Percentiles rank a stretch among this genome's conserved stretches.
Evolutionary conservation across 306 rosid genomes (phyloP).

Genomic region (Cucurbita ficifolia): DNA sequence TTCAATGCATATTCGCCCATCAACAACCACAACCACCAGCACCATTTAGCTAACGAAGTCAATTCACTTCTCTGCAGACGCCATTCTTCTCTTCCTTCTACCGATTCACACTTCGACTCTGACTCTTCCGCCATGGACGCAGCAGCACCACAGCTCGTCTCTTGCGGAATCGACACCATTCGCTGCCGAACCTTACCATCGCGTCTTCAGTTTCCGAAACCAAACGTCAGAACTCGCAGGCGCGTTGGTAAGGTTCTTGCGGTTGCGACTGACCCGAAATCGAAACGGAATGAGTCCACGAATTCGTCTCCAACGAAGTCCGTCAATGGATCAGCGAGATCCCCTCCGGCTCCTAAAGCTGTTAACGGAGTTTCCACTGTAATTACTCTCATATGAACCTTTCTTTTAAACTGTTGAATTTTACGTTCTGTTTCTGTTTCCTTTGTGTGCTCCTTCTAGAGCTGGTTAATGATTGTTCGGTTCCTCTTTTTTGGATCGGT

Average conservation of each 20-base stretch:
- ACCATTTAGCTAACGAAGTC: neutral
- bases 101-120: neutral
- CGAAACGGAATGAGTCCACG: constrained; percentile 18
- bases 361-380: constrained; percentile 69
- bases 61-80: neutral
- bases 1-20: neutral
- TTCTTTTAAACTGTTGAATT: neutral
- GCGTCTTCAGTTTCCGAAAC: constrained; percentile 7
- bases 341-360: constrained; percentile 26
- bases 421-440: neutral
- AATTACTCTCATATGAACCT: constrained; percentile 7
- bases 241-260: constrained; percentile 39
- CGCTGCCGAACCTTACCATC: constrained; percentile 16
- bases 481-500: neutral
- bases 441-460: neutral
- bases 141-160: constrained; percentile 50
- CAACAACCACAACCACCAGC: neutral
- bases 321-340: constrained; percentile 39
- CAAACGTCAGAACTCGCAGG: constrained; percentile 22
- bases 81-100: neutral
- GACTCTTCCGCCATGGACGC: constrained; percentile 51
- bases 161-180: constrained; percentile 43
- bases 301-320: constrained; percentile 6
- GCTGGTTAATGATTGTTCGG: neutral
- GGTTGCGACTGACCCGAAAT: constrained; percentile 57